phyloP scores from a whole-genome alignment of 1,139 yeast species.

The Debaryomycetaceae sp. region DNA sequence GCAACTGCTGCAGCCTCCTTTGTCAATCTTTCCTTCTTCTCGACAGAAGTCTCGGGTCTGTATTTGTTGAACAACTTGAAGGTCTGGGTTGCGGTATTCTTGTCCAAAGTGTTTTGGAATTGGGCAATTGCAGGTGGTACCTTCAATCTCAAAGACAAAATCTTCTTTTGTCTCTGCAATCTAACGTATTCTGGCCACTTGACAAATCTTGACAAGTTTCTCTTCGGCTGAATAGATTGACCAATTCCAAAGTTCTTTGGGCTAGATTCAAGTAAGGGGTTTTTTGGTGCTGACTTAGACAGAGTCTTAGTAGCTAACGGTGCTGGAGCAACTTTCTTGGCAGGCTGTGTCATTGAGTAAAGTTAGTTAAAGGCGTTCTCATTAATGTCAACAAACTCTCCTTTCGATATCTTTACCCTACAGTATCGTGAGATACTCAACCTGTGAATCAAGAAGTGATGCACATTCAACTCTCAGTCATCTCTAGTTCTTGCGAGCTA shows the following conservation, averaged over 20 bases:
- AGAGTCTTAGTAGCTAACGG: conserved; percentile 44
- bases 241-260: conserved; percentile 45
- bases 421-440: conserved; percentile 45
- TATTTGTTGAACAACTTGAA: conserved; percentile 97
- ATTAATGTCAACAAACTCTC: conserved; percentile 26
- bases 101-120: conserved; percentile 92
- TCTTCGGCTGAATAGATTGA: conserved; percentile 41
- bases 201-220: conserved; percentile 76
- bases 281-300: conserved; percentile 21
- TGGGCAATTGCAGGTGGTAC: conserved; percentile 98
- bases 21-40: conserved; percentile 98
- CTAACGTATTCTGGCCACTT: conserved; percentile 98
- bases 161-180: conserved; percentile 89
- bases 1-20: conserved; percentile 99
- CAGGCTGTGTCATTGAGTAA: conserved; percentile 70
- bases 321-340: conserved; percentile 54
- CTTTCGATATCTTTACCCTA: conserved; percentile 31
- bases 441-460: conserved; percentile 45
- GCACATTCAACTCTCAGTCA: conserved; percentile 18
- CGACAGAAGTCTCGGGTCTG: conserved; percentile 96
- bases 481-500: conserved; percentile 1
- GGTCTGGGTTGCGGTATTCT: conserved; percentile 96
- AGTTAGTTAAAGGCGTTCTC: conserved; percentile 34
- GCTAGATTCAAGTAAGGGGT: conserved; percentile 41
- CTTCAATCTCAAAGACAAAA: conserved; percentile 90